Base-by-base conservation (phyloP, 768 basidiomycete genomes). In the Pleurotus ostreatus region DNA sequence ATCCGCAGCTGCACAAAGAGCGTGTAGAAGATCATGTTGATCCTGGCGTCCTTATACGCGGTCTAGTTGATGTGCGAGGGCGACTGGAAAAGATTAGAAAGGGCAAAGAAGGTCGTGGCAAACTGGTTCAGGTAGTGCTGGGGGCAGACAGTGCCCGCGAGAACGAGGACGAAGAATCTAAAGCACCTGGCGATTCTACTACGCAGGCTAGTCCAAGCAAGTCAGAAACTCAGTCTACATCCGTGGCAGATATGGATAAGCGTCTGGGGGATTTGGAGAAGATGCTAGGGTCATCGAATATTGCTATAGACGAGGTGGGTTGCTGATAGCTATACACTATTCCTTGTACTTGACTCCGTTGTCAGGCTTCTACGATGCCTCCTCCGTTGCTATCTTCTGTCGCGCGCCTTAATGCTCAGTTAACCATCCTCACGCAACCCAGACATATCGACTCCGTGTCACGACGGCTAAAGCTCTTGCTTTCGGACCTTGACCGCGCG, bases 371-470 rank as follows among this genome's bases (percentile, higher is more conserved):
- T 0, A 86, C 86, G 1, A 76, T 93, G 15, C 88, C 91, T 0
- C 79, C 87, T 4, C 90, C 92, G 2, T 76, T 98, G n/a, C 74
- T 97, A 3, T 87, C 92, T 0, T 81, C 91, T 48, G 78, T 98
- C 53, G 81, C 82, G 15, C 84, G 90, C 44, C 82, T 98, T 44
- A 93, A 92, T 65, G 83, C 84, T 18, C 94, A 97, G 67, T 75
- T 98, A 20, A 83, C 86, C 5, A 77, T 98, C 13, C 84, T 99
- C 46, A 92, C 96, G 0, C 94, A 98, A 73, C 96, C 97, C 0
- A 85, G 95, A 13, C 94, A 98, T 66, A 86, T 98, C 49, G 97
- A 99, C 70, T 90, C 93, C 9, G 89, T 98, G 59, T 95, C 95
- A 1, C 84, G 96, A 4, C 86, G 96, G 4, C 81, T 98, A 59